Conservation (phyloP, 1,284 basidiomycete species). For the Microstroma glucosiphilum region DNA sequence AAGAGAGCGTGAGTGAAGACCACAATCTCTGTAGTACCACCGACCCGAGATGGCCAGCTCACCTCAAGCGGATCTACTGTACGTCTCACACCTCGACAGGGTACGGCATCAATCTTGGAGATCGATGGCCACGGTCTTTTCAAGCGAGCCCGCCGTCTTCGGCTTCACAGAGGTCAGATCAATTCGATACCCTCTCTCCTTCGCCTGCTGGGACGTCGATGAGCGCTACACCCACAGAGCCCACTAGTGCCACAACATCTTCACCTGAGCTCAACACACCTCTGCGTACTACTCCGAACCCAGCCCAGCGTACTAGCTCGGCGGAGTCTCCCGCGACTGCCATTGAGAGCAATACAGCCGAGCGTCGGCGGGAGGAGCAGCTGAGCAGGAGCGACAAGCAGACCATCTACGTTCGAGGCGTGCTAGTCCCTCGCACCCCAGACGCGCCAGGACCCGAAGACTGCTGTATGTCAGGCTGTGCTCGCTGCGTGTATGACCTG, state of each 20-base stretch:
- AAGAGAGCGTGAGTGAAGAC: neutral
- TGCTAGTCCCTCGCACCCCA: conserved; percentile 33
- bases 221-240: no score
- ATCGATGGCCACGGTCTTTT: neutral
- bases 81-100: conserved; percentile 4
- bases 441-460: conserved; percentile 57
- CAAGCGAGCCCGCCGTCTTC: neutral
- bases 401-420: conserved; percentile 19
- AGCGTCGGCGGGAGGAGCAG: conserved; percentile 2
- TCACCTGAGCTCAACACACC: no score
- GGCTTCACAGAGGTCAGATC: no score
- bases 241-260: no score
- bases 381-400: neutral
- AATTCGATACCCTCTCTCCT: no score
- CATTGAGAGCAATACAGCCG: neutral
- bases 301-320: no score
- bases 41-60: neutral
- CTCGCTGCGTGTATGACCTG: conserved; percentile 77
- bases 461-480: conserved; percentile 87
- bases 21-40: neutral
- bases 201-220: no score
- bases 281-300: no score
- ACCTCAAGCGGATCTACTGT: neutral
- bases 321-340: no score
- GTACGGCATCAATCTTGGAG: conserved; percentile 3